Percentiles rank a stretch among this genome's conserved stretches.
These are phyloP conservation scores for Petunia hybrid DNA, from an alignment of 305 asterid genomes.

Conservation along the genomic window DNA sequence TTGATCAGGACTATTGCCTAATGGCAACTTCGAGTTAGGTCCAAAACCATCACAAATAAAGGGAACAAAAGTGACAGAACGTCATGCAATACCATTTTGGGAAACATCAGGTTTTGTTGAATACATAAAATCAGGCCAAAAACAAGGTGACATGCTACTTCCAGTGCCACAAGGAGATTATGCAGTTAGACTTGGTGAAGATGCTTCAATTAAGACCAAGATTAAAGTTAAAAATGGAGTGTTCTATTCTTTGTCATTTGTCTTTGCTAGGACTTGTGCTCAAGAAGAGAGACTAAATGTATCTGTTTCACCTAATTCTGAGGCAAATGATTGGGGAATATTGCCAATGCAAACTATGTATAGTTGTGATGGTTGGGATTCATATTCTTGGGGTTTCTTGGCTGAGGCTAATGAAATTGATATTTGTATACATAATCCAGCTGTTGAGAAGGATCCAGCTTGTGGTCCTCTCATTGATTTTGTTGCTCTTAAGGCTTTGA, in stretches of 20 bases:
- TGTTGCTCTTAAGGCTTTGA: constrained; percentile 60
- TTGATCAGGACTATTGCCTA: constrained; percentile 60
- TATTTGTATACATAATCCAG: constrained; percentile 62
- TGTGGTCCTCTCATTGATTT: constrained; percentile 75
- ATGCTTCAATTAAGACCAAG: constrained; percentile 63
- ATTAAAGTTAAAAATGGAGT: constrained; percentile 45
- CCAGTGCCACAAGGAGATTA: constrained; percentile 76
- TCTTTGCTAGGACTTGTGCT: constrained; percentile 70
- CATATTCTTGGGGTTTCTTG: constrained; percentile 71
- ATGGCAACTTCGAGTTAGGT: constrained; percentile 70
- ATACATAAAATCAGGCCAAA: constrained; percentile 71
- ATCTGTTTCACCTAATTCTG: constrained; percentile 50
- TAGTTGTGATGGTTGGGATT: constrained; percentile 82
- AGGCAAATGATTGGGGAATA: constrained; percentile 61
- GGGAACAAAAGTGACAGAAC: constrained; percentile 56
- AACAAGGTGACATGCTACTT: constrained; percentile 77
- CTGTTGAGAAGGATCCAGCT: constrained; percentile 57
- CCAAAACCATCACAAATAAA: constrained; percentile 63
- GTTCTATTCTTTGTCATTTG: constrained; percentile 63
- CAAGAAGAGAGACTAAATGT: constrained; percentile 67
- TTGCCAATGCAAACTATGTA: constrained; percentile 74
- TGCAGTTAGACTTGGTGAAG: constrained; percentile 74
- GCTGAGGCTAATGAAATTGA: constrained; percentile 57
- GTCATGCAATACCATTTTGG: constrained; percentile 65
- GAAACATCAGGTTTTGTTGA: constrained; percentile 69